phyloP scores from a whole-genome alignment of 129 eudicot species.

The Chrysanthemum makinoi region DNA sequence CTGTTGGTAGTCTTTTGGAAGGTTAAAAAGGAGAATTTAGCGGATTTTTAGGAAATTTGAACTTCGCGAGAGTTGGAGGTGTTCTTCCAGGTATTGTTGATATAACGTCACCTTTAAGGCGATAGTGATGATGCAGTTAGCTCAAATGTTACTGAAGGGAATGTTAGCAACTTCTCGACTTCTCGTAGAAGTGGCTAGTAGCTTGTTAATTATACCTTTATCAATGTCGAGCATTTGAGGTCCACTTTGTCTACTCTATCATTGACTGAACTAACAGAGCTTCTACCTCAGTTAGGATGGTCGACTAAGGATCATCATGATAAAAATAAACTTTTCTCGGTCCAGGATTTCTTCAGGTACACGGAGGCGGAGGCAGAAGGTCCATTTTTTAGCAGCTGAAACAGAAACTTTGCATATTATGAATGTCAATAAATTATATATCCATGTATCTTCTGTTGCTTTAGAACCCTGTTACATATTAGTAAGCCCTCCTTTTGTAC shows the following conservation, averaged over 20 bases:
- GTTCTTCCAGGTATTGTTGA: conserved; percentile 58
- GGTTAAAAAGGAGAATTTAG: conserved; percentile 56
- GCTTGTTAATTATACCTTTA: conserved; percentile 82
- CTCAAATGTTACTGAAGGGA: conserved; percentile 35
- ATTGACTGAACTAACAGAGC: conserved; percentile 70
- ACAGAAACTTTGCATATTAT: background rate
- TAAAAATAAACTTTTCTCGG: conserved; percentile 75
- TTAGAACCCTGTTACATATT: no score
- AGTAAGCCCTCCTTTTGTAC: no score
- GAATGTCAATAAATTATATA: background rate
- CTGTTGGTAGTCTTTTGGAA: conserved; percentile 48
- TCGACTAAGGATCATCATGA: conserved; percentile 81
- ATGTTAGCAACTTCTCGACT: conserved; percentile 27
- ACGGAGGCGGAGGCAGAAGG: conserved; percentile 92
- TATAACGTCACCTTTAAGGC: conserved; percentile 47
- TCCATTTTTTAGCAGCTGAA: conserved; percentile 12
- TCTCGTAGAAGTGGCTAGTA: conserved; percentile 65
- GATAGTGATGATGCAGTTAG: conserved; percentile 37
- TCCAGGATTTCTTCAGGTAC: conserved; percentile 83
- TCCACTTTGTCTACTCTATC: conserved; percentile 78
- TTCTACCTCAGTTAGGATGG: conserved; percentile 74
- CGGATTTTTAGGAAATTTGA: conserved; percentile 57
- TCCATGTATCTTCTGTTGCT: no score
- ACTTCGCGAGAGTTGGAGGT: conserved; percentile 91
- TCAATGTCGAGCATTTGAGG: conserved; percentile 88